Evolutionary conservation across 352 stramenopile species (phyloP), one percentile per base, ranked within the genome.

Genomic region (Phytopythium cucurbitacearum): DNA sequence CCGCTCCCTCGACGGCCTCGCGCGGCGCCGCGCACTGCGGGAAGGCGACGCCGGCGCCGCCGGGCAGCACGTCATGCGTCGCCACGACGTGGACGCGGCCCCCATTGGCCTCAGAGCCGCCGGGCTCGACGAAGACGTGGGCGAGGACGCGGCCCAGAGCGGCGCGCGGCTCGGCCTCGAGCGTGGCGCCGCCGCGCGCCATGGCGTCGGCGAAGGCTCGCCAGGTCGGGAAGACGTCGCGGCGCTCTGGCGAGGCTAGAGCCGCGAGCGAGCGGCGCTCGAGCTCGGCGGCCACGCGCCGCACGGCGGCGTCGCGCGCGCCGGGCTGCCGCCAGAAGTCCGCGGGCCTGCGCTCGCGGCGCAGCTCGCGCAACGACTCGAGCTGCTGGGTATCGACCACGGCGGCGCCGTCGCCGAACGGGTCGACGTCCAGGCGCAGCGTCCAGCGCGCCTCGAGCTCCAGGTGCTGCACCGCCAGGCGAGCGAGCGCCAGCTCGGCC

Each of bases 401-500:
- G 2, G 79, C 79, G 13, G 78, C 69, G 35, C 85, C 82, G 7
- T 72, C 73, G 40, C 69, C 78, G 16, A 86, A 71, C 40, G 82
- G 74, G 32, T 95, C 86, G 39, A 82, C 74, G 53, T 97, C 89
- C 4, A 97, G 58, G 59, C 85, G 86, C 43, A 97, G 65, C 13
- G 91, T 40, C 89, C 88, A 96, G 13, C 60, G 59, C 40, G 66
- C 65, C 36, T 95, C 64, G 21, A 53, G 63, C 28, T 96, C 80
- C 32, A 96, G 57, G 57, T 97, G 83, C 39, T 81, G 62, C 16
- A 92, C 73, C 41, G 91, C 87, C 40, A 97, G 79, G 59, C 96
- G 95, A 28, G 86, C 74, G 15, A 97, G 70, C 15, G 87, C 71
- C 16, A 87, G 68, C 28, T 86, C 71, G 11, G 97, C 48, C 50